Evolutionary conservation across 352 stramenopile species (phyloP).

Genomic region (Pythium scleroteichum): DNA sequence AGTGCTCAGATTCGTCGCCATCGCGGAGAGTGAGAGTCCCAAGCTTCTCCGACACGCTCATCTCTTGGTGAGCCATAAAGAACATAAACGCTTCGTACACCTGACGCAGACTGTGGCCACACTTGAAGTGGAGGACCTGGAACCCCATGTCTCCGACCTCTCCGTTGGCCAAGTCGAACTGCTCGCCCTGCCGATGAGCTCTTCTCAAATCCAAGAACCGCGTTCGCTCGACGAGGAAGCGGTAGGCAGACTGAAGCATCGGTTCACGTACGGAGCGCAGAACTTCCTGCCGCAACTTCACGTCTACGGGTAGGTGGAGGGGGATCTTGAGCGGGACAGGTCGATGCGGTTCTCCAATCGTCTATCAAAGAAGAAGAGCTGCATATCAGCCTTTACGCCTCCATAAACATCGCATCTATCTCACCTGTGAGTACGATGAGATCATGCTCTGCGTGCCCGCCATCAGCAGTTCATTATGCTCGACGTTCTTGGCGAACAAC

Average conservation of each 20-base stretch:
- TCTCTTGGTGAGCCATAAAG: conserved; percentile 8
- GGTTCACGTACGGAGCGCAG: background rate
- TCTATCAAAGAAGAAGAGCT: too few relatives aligned
- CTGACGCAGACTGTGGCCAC: conserved; percentile 7
- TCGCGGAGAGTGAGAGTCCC: conserved; percentile 15
- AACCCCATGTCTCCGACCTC: background rate
- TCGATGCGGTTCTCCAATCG: too few relatives aligned
- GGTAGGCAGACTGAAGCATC: background rate
- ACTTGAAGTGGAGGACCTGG: conserved; percentile 5
- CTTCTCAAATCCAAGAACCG: conserved; percentile 1
- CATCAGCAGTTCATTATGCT: too few relatives aligned
- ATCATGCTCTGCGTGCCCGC: too few relatives aligned
- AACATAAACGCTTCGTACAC: conserved; percentile 6
- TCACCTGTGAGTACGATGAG: too few relatives aligned
- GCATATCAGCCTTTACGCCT: too few relatives aligned
- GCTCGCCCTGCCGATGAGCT: background rate
- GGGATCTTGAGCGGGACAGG: background rate
- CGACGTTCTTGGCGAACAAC: too few relatives aligned
- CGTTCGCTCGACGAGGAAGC: conserved; percentile 10
- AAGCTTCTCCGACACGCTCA: conserved; percentile 11
- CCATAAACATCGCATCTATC: too few relatives aligned
- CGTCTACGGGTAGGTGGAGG: background rate
- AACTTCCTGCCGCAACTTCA: background rate
- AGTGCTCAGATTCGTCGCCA: conserved; percentile 1
- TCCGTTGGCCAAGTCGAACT: conserved; percentile 3